Evolutionary conservation across 2,329 filamentous ascomycete genomes (phyloP).

Genomic region (Phialophora expanda): DNA sequence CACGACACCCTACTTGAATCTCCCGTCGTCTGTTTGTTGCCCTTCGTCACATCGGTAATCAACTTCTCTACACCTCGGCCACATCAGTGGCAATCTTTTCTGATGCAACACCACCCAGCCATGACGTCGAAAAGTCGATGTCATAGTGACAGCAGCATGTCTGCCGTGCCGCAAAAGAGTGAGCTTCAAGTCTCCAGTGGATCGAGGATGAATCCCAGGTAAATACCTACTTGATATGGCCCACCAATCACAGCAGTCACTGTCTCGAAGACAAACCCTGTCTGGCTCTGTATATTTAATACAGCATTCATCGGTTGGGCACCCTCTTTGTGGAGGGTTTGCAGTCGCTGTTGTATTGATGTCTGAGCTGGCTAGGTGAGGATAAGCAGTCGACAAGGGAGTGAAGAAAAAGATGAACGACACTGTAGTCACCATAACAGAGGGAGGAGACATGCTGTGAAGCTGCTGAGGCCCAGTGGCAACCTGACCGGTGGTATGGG

Average conservation of each 20-base stretch:
- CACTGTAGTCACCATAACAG: not conserved
- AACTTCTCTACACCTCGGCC: not conserved
- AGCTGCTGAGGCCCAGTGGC: not conserved
- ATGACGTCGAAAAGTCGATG: not conserved
- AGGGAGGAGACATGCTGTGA: not conserved
- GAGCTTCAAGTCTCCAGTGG: not conserved
- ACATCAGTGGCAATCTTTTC: not conserved
- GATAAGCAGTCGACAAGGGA: not conserved
- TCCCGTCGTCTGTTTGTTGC: not conserved
- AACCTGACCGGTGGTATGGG: too few relatives aligned
- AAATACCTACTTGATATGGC: not conserved
- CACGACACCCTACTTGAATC: not conserved
- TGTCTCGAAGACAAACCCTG: not conserved
- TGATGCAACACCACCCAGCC: not conserved
- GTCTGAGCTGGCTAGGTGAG: not conserved
- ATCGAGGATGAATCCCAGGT: not conserved
- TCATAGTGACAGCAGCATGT: not conserved
- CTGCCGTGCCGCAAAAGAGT: not conserved
- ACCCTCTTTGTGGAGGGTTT: not conserved
- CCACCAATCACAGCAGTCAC: not conserved
- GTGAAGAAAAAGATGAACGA: not conserved
- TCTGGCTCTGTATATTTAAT: not conserved
- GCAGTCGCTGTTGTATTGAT: not conserved
- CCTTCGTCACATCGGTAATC: not conserved
- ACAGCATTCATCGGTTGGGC: not conserved